A percentile compares a stretch with the other conserved stretches of the same genome.
These are phyloP conservation scores for Rosa multiflora DNA, from an alignment of 306 rosid genomes.

Conservation along the genomic window DNA sequence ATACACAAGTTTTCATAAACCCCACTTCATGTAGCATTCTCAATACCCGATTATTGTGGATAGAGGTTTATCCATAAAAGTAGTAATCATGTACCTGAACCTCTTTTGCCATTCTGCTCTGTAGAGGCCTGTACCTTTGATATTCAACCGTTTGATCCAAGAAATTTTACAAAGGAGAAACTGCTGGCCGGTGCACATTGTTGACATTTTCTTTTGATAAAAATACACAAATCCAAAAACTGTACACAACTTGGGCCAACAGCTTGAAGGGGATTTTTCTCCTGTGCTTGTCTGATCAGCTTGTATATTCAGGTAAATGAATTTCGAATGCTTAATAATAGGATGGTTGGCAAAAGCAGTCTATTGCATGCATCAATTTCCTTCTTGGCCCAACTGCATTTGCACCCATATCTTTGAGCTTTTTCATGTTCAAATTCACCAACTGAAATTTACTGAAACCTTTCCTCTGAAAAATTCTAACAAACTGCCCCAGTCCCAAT, in stretches of 20 bases:
- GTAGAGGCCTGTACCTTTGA: neutral
- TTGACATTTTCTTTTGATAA: neutral
- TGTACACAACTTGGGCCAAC: neutral
- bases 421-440: slow-evolving; percentile 82
- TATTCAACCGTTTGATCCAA: neutral
- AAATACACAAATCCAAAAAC: neutral
- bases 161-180: neutral
- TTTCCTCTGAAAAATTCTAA: slow-evolving; percentile 64
- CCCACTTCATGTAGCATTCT: neutral
- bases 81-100: slow-evolving; percentile 2
- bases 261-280: neutral
- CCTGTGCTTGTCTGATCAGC: neutral
- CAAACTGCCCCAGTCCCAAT: slow-evolving; percentile 78
- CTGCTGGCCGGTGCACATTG: neutral
- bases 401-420: slow-evolving; percentile 95
- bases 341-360: slow-evolving; percentile 84
- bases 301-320: neutral
- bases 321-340: slow-evolving; percentile 45
- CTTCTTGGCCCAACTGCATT: slow-evolving; percentile 95
- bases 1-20: neutral
- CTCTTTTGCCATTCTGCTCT: neutral
- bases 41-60: neutral
- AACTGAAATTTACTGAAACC: slow-evolving; percentile 67
- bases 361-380: slow-evolving; percentile 89
- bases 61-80: neutral